These are phyloP conservation scores for Eucalyptus albens DNA, from an alignment of 345 rosid genomes.

Conservation along the genomic window DNA sequence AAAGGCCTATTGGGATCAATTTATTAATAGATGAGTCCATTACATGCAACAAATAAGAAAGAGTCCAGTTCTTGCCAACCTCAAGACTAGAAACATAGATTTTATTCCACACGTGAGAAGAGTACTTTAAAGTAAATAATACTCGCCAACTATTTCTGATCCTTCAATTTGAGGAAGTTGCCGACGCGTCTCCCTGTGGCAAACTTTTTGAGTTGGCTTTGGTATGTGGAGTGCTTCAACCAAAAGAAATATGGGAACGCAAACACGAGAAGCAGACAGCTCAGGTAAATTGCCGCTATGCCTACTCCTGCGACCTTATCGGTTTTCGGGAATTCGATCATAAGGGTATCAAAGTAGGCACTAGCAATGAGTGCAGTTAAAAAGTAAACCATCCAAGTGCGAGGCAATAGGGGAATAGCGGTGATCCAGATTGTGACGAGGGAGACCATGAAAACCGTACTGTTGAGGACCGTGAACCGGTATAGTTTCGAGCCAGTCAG, in stretches of 20 bases:
- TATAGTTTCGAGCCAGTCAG: fast-evolving
- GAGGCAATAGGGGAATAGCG: not conserved
- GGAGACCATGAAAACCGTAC: not conserved
- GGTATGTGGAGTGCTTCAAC: fast-evolving
- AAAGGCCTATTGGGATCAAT: too few relatives aligned
- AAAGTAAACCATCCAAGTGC: fast-evolving
- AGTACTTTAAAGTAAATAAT: too few relatives aligned
- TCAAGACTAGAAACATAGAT: too few relatives aligned
- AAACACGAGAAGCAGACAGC: fast-evolving
- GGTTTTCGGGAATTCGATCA: not conserved
- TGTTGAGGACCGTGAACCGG: fast-evolving
- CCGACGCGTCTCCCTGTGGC: too few relatives aligned
- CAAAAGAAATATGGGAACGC: fast-evolving
- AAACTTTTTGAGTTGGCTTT: too few relatives aligned
- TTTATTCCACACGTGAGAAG: too few relatives aligned
- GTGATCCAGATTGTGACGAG: not conserved
- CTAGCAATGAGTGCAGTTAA: fast-evolving
- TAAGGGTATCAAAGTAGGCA: fast-evolving
- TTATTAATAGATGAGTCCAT: too few relatives aligned
- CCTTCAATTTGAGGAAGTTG: too few relatives aligned
- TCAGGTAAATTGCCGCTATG: fast-evolving
- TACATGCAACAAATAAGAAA: too few relatives aligned
- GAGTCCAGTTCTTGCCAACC: too few relatives aligned
- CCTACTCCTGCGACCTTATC: fast-evolving
- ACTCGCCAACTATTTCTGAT: too few relatives aligned